Conservation (phyloP, 495 filamentous ascomycete genomes). For the Penicillium odoratum region DNA sequence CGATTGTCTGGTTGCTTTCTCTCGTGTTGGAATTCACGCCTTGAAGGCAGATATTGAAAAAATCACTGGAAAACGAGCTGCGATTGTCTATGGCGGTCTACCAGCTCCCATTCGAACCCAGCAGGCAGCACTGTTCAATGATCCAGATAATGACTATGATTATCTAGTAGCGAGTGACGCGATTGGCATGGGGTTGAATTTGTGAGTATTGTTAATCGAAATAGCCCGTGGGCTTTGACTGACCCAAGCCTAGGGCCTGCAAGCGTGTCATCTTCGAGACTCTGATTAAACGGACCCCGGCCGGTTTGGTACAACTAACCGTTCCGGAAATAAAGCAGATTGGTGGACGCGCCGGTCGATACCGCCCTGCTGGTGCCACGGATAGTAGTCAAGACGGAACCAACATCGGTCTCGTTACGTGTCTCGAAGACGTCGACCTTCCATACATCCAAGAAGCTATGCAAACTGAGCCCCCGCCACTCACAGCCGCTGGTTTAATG, state of each 20-base stretch:
- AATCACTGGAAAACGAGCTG: slow-evolving; percentile 72
- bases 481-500: slow-evolving; percentile 72
- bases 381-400: slow-evolving; percentile 24
- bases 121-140: slow-evolving; percentile 91
- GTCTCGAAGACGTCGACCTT: slow-evolving; percentile 71
- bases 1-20: slow-evolving; percentile 87
- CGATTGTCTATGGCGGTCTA: slow-evolving; percentile 88
- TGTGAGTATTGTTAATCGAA: slow-evolving; percentile 48
- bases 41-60: slow-evolving; percentile 77
- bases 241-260: slow-evolving; percentile 59
- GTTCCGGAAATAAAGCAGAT: slow-evolving; percentile 93
- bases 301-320: slow-evolving; percentile 48
- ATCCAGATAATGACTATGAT: slow-evolving; percentile 91
- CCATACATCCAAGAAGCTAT: slow-evolving; percentile 62
- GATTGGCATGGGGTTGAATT: slow-evolving; percentile 95
- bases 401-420: slow-evolving; percentile 74
- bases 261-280: slow-evolving; percentile 89
- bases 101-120: slow-evolving; percentile 90
- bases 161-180: slow-evolving; percentile 93
- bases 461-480: slow-evolving; percentile 57
- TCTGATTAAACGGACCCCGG: slow-evolving; percentile 63
- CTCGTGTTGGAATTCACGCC: slow-evolving; percentile 75
- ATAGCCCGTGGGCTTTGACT: not conserved
- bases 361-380: slow-evolving; percentile 62
- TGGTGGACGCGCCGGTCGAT: slow-evolving; percentile 89